Conservation (phyloP, 2,329 filamentous ascomycete species). For the Paraphaeosphaeria minitans region DNA sequence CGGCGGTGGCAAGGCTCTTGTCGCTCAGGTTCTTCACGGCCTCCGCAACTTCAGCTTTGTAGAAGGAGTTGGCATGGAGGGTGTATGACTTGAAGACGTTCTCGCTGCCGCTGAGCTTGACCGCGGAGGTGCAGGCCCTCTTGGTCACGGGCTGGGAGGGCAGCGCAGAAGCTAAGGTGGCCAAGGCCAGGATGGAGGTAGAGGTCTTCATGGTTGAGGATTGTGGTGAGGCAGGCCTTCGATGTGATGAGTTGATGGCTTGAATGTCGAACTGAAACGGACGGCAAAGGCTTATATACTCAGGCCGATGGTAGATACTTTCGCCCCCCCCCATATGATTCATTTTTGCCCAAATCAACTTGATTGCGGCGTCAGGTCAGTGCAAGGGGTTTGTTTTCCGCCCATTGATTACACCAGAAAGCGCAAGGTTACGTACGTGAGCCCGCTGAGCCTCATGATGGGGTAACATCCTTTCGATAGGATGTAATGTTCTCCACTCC, state of each 20-base stretch:
- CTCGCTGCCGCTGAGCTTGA: constrained; percentile 11
- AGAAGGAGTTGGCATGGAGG: constrained; percentile 9
- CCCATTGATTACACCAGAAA: neutral
- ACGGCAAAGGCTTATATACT: constrained; percentile 5
- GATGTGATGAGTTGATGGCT: neutral
- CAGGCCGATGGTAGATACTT: neutral
- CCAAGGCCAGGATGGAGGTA: constrained; percentile 8
- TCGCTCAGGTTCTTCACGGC: constrained; percentile 7
- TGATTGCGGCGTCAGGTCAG: constrained; percentile 7
- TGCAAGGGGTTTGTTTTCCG: neutral
- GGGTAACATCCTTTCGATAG: neutral
- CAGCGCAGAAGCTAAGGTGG: constrained; percentile 8
- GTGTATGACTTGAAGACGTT: constrained; percentile 12
- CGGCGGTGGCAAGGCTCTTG: constrained; percentile 3
- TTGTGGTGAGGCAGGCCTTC: neutral
- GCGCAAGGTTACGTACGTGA: constrained; percentile 1
- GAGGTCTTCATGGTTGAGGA: constrained; percentile 11
- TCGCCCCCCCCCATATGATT: neutral
- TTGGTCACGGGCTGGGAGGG: constrained; percentile 1
- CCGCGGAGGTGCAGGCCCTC: constrained; percentile 2
- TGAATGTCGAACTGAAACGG: neutral
- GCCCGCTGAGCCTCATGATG: constrained; percentile 2
- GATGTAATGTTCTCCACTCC: neutral
- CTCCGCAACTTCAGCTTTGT: constrained; percentile 8
- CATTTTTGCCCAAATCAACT: neutral